These are phyloP conservation scores for Micractinium sp. DNA, from an alignment of 139 green algal genomes.

Conservation along the genomic window DNA sequence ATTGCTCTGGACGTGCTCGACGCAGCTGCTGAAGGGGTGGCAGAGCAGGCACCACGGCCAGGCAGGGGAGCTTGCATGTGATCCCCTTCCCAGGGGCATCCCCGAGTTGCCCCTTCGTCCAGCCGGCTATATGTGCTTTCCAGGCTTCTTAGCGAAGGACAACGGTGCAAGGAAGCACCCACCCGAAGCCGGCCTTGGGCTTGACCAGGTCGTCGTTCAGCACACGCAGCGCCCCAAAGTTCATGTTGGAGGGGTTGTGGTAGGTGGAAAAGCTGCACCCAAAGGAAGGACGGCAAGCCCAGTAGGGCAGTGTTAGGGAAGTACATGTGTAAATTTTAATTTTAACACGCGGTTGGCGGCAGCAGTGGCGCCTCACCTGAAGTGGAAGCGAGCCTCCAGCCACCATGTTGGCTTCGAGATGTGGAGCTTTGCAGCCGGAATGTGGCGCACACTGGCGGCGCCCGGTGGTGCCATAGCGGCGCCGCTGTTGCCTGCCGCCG, in stretches of 20 bases:
- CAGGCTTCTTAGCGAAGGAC: too few relatives aligned
- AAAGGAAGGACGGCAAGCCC: too few relatives aligned
- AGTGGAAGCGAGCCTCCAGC: constrained; percentile 78
- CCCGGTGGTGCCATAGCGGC: not conserved
- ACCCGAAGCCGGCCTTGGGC: constrained; percentile 1
- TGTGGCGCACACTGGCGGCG: not conserved
- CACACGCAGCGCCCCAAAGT: constrained; percentile 75
- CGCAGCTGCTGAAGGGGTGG: too few relatives aligned
- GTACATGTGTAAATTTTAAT: too few relatives aligned
- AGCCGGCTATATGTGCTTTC: too few relatives aligned
- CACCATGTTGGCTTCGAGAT: constrained; percentile 61
- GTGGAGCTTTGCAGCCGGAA: not conserved
- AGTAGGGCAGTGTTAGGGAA: too few relatives aligned
- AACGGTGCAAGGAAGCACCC: not conserved
- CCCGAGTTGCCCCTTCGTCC: too few relatives aligned
- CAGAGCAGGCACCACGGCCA: too few relatives aligned
- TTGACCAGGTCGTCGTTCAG: constrained; percentile 87
- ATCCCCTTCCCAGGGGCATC: too few relatives aligned
- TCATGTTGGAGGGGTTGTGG: constrained; percentile 19
- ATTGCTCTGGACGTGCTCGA: too few relatives aligned
- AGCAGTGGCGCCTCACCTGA: constrained; percentile 45
- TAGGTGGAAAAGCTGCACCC: constrained; percentile 76
- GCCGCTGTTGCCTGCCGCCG: not conserved
- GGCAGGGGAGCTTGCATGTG: too few relatives aligned
- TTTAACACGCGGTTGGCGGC: too few relatives aligned